Evolutionary conservation across 352 stramenopile genomes (phyloP), one percentile per base, ranked within the genome.

Genomic region (Thraustochytrium striatum): DNA sequence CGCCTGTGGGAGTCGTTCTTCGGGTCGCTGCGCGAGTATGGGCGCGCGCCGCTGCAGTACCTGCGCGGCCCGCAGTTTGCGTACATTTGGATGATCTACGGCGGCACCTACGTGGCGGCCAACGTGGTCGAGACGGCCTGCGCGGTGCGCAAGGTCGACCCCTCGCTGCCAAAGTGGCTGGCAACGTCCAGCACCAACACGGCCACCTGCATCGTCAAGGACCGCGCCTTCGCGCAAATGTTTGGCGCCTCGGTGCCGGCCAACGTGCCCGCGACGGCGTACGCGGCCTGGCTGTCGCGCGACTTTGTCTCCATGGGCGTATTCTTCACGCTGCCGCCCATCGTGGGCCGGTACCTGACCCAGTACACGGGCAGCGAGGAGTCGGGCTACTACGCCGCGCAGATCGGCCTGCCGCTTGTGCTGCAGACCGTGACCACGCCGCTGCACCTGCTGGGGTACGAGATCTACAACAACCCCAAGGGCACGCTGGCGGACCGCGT

Each of bases 101-200:
- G 86, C n/a, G 86, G 89, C 69, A 94, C 90, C 61, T 94, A 94
- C 84, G 85, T 87, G 72, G 89, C 84, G 19, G 90, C 90, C 41
- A 94, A 94, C 69, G 78, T 84, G 32, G 86, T 91, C 33, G 89
- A 93, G 81, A 91, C 89, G 16, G 57, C 92, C 36, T 94, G 88
- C 70, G 90, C 91, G 44, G 86, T 82, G 58, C 79, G 41, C 30
- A 89, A 92, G 52, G 83, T 80, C 28, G 88, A 94, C 84, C 91
- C 83, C 75, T 87, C 91, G 73, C 87, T 91, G 87, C 89, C 90
- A 72, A 94, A 94, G 85, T 93, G 93, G 73, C 57, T 91, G 41
- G 84, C 84, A 73, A 93, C 89, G n/a, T 93, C 90, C 2, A 86
- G 87, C 7, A 89, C 93, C 72, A 94, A 94, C 82, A 93, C 93